Evolutionary conservation across 2,329 filamentous ascomycete species (phyloP).

Genomic region (Emmonsiellopsis sp.): DNA sequence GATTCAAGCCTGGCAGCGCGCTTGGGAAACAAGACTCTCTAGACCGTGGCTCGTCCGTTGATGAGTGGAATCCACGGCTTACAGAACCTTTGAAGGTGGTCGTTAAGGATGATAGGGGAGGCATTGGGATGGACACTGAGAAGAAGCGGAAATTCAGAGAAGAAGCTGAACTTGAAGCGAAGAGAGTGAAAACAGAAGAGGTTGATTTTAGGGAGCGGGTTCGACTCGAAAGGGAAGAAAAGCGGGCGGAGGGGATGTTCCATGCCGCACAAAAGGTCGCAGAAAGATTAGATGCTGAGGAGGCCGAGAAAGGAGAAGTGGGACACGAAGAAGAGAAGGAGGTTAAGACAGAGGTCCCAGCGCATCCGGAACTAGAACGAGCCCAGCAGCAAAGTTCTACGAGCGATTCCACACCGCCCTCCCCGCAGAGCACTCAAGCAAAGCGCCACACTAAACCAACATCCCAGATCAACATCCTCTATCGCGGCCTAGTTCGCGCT

Average conservation of each 20-base stretch:
- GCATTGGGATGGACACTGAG: conserved; percentile 76
- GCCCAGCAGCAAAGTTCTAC: neutral
- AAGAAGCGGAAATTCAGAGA: conserved; percentile 68
- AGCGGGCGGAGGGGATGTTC: conserved; percentile 59
- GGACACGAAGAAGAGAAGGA: conserved; percentile 13
- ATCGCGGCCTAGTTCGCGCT: conserved; percentile 63
- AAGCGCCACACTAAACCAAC: conserved; percentile 42
- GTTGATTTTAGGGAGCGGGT: conserved; percentile 66
- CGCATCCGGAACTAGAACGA: conserved; percentile 14
- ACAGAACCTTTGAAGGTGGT: conserved; percentile 67
- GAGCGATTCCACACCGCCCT: neutral
- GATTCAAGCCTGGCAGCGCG: conserved; percentile 67
- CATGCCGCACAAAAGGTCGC: conserved; percentile 73
- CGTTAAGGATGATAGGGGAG: conserved; percentile 70
- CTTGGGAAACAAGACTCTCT: conserved; percentile 55
- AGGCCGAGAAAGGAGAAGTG: conserved; percentile 19
- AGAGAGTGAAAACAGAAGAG: conserved; percentile 56
- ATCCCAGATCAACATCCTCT: conserved; percentile 66
- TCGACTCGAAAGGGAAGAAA: conserved; percentile 59
- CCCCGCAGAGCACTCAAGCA: conserved; percentile 6
- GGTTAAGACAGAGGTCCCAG: conserved; percentile 4
- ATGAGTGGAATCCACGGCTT: conserved; percentile 28
- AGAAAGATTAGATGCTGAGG: conserved; percentile 62
- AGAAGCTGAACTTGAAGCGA: conserved; percentile 48
- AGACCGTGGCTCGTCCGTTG: conserved; percentile 10